Conservation (phyloP, 257 asterid genomes). For the Mitragyna speciosa region DNA sequence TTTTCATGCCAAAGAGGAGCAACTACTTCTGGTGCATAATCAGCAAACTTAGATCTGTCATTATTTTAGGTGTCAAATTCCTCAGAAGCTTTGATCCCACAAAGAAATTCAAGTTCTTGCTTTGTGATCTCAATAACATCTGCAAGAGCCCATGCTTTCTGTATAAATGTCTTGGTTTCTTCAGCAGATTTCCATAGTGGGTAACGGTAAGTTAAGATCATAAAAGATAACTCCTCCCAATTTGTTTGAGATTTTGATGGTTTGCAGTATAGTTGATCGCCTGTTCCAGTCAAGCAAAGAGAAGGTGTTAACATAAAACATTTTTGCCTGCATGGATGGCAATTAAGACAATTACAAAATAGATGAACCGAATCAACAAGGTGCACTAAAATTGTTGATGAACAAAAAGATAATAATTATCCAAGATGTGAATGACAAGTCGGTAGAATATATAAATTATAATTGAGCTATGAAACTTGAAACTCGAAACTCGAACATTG, state of each 20-base stretch:
- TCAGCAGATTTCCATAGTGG: conserved; percentile 81
- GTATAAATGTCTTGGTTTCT: conserved; percentile 66
- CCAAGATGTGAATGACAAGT: not conserved
- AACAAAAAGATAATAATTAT: not conserved
- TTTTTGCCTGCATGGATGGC: conserved; percentile 60
- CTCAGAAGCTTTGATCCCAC: conserved; percentile 68
- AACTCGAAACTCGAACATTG: no score
- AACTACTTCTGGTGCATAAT: conserved; percentile 71
- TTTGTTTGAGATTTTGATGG: conserved; percentile 64
- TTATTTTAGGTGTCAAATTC: conserved; percentile 69
- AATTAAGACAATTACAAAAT: not conserved
- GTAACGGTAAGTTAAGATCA: conserved; percentile 82
- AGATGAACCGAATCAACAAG: not conserved
- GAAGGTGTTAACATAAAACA: conserved; percentile 90
- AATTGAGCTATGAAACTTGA: not conserved
- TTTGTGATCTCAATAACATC: conserved; percentile 83
- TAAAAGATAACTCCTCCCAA: conserved; percentile 72
- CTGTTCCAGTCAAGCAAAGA: conserved; percentile 71
- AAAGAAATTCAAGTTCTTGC: conserved; percentile 92
- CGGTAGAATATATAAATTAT: not conserved
- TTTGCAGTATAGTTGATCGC: conserved; percentile 70
- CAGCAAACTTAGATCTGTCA: conserved; percentile 66
- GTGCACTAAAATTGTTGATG: not conserved
- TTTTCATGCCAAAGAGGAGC: conserved; percentile 82
- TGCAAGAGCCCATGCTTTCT: conserved; percentile 67